Evolutionary conservation across 331 rosid species (phyloP).

Genomic region (Saraca asoca): DNA sequence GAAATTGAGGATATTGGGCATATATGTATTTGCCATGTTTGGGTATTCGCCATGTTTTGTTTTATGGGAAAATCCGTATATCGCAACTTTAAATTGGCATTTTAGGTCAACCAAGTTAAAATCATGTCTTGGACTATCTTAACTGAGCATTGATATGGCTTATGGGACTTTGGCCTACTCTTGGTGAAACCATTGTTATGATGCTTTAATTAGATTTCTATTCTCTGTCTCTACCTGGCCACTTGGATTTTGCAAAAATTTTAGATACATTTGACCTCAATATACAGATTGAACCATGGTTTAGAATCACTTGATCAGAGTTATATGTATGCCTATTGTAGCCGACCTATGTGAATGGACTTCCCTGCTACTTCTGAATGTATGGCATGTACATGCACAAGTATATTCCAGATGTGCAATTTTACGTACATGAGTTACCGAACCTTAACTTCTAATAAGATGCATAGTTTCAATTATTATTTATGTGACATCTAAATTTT

Average conservation of each 20-base stretch:
- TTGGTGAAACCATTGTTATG: background rate
- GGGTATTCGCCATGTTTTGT: too few species aligned
- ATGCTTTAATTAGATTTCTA: too few species aligned
- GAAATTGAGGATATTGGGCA: too few species aligned
- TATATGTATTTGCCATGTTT: too few species aligned
- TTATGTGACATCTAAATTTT: background rate
- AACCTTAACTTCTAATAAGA: too few species aligned
- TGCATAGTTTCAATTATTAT: too few species aligned
- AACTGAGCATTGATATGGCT: background rate
- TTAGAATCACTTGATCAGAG: background rate
- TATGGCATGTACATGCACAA: background rate
- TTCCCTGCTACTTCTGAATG: background rate
- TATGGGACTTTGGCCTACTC: background rate
- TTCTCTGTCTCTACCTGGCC: background rate
- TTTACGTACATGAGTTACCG: too few species aligned
- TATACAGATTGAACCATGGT: background rate
- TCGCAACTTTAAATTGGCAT: constrained; percentile 25
- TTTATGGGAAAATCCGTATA: too few species aligned
- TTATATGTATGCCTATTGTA: background rate
- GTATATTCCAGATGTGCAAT: background rate
- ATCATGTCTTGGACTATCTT: background rate
- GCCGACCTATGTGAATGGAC: background rate
- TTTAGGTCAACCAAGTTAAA: constrained; percentile 15
- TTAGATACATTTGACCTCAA: background rate
- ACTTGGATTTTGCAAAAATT: constrained; percentile 7